Conservation (phyloP, 257 asterid species). For the Forsythia viridissima region DNA sequence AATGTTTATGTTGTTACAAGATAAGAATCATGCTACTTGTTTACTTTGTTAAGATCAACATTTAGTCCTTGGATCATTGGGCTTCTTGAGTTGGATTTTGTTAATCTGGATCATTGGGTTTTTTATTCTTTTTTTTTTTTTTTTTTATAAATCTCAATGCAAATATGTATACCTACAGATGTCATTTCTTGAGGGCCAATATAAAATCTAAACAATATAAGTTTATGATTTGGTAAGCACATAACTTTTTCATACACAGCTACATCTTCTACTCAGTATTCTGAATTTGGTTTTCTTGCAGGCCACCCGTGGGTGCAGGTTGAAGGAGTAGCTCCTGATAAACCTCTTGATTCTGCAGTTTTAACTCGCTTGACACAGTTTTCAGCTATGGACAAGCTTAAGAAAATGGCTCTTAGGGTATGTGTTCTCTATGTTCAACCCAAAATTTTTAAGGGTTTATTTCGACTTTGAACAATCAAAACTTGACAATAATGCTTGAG, state of each 20-base stretch:
- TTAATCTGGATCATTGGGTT: not conserved
- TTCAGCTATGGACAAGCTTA: conserved; percentile 45
- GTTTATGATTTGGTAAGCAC: not conserved
- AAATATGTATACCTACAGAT: not conserved
- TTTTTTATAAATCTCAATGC: not conserved
- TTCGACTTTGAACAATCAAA: not conserved
- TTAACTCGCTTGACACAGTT: conserved; percentile 50
- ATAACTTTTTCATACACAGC: not conserved
- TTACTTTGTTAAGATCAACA: not conserved
- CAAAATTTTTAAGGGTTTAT: not conserved
- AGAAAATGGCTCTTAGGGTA: conserved; percentile 54
- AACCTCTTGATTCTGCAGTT: conserved; percentile 80
- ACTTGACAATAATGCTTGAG: not conserved
- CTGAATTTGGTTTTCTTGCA: conserved; percentile 23
- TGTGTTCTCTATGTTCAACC: not conserved
- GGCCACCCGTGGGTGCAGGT: conserved; percentile 86
- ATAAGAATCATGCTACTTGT: not conserved
- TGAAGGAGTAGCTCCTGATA: conserved; percentile 81
- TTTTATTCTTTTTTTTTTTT: not conserved
- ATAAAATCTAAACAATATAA: not conserved
- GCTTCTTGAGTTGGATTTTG: not conserved
- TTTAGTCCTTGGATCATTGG: too few relatives aligned
- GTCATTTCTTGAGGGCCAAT: not conserved
- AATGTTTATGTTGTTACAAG: not conserved
- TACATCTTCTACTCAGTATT: not conserved